These are phyloP conservation scores for Irpex rosettiformis DNA, from an alignment of 1,284 basidiomycete species.

Conservation along the genomic window DNA sequence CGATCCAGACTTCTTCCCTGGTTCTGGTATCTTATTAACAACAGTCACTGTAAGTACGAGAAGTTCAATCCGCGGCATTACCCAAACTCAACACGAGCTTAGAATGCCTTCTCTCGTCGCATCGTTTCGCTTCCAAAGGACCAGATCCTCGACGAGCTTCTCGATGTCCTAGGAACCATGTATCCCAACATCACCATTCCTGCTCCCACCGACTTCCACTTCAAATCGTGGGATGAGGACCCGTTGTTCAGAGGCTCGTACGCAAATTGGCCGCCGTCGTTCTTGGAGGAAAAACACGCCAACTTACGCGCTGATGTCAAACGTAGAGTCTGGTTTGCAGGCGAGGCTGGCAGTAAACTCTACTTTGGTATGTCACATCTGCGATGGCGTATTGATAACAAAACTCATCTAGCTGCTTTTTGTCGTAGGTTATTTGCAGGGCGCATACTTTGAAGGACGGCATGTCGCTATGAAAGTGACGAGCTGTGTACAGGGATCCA, in stretches of 20 bases:
- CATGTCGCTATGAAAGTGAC: conserved; percentile 24
- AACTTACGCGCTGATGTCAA: conserved; percentile 57
- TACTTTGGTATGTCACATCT: conserved; percentile 45
- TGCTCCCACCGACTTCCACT: conserved; percentile 48
- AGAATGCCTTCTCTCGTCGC: conserved; percentile 58
- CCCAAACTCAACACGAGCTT: conserved; percentile 4
- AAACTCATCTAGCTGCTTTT: neutral
- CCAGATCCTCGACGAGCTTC: conserved; percentile 48
- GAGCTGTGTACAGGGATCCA: conserved; percentile 20
- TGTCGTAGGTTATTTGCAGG: conserved; percentile 32
- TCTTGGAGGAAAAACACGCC: conserved; percentile 47
- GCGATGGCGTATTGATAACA: neutral
- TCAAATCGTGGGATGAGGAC: conserved; percentile 54
- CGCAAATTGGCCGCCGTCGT: conserved; percentile 65
- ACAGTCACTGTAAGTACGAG: conserved; percentile 53
- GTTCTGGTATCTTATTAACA: conserved; percentile 58
- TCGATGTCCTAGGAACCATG: conserved; percentile 55
- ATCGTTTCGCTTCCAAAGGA: conserved; percentile 49
- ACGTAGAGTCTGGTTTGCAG: conserved; percentile 57
- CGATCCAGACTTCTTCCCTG: conserved; percentile 54
- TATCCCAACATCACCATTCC: conserved; percentile 53
- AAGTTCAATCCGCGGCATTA: neutral
- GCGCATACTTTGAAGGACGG: conserved; percentile 33
- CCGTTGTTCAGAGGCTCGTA: conserved; percentile 61
- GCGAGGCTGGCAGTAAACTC: conserved; percentile 56